Evolutionary conservation across 768 basidiomycete species (phyloP), one percentile per base, ranked within the genome.

Genomic region (Mycena leptocephala): DNA sequence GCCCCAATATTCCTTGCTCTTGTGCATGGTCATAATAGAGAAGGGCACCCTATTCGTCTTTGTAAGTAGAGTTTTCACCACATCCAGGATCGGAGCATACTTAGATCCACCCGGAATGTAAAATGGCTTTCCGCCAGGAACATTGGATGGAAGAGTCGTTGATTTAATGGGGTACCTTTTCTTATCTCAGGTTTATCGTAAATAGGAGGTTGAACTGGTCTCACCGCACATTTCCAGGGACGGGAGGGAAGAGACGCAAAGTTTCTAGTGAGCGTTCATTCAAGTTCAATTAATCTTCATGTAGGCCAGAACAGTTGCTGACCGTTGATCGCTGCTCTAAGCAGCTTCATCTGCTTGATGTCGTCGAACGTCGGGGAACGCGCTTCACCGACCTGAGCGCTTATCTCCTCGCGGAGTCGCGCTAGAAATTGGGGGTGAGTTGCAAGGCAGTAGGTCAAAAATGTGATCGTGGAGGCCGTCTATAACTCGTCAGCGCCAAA

Each of bases 261-360:
- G 59, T 61, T 61, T 61, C 59, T 61, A n/a, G n/a, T 37, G 33
- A 39, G 43, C 11, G n/a, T 48, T 28, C 9, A 8, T 18, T 18
- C n/a, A n/a, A n/a, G n/a, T n/a, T n/a, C n/a, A n/a, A n/a, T n/a
- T n/a, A n/a, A n/a, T n/a, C n/a, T n/a, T n/a, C n/a, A n/a, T n/a
- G n/a, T n/a, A n/a, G n/a, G n/a, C n/a, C n/a, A n/a, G n/a, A n/a
- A n/a, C n/a, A n/a, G n/a, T n/a, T 32, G 66, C 69, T 28, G 76
- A 85, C 85, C 85, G 67, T 86, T 86, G 46, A 86, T 79, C 37
- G 85, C 81, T 5, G 87, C 87, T 58, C 85, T 79, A 2, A 87
- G 75, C 74, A 86, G 87, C 75, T 86, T 89, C 89, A 91, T 88
- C 2, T 88, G 84, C 48, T 86, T 84, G 77, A 91, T 84, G 62